phyloP scores from a whole-genome alignment of 441 rosid species.

The Euphorbia celastroides region DNA sequence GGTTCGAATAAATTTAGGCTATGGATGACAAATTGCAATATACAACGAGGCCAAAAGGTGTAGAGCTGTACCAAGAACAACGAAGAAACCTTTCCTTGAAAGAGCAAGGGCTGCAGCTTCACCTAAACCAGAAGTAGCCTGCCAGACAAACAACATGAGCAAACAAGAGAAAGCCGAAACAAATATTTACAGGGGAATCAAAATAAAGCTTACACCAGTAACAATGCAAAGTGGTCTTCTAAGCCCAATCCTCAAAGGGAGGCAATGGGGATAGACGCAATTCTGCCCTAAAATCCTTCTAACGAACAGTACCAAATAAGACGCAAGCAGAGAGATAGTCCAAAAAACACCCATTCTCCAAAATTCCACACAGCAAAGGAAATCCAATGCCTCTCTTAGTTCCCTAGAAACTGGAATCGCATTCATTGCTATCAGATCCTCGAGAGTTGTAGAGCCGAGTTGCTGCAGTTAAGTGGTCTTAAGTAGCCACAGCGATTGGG shows the following conservation, averaged over 20 bases:
- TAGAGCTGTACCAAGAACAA: constrained; percentile 55
- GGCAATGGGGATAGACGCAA: constrained; percentile 26
- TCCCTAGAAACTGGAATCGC: constrained; percentile 19
- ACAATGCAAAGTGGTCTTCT: constrained; percentile 57
- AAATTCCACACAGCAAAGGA: constrained; percentile 43
- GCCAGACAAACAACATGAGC: constrained; percentile 8
- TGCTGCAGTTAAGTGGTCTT: no score
- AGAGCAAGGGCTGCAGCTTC: constrained; percentile 71
- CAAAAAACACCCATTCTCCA: constrained; percentile 75
- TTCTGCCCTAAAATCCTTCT: constrained; percentile 27
- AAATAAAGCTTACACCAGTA: constrained; percentile 60
- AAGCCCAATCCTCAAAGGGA: constrained; percentile 18
- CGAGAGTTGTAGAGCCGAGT: no score
- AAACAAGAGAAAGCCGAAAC: neutral
- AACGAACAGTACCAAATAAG: constrained; percentile 48
- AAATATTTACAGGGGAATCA: neutral
- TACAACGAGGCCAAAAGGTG: neutral
- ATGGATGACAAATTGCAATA: neutral
- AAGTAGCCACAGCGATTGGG: no score
- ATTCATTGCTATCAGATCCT: no score
- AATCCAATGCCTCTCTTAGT: constrained; percentile 32
- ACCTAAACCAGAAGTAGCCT: constrained; percentile 92
- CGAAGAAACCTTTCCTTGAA: constrained; percentile 62
- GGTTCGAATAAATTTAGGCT: no score
- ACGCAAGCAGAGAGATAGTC: constrained; percentile 43